Conservation (phyloP, 345 rosid species). For the Pugionium cornutum region DNA sequence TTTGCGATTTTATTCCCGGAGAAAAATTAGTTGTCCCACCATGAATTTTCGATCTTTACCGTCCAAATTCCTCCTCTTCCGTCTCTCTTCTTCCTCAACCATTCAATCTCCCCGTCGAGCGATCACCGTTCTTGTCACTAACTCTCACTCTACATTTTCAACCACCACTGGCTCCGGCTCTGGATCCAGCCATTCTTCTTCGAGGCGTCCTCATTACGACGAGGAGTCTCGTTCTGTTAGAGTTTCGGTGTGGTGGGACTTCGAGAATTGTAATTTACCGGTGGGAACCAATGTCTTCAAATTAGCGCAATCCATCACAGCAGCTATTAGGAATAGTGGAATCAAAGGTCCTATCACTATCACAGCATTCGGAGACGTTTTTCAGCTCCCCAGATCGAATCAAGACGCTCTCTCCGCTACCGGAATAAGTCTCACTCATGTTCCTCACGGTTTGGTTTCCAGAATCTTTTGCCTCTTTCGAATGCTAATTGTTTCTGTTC, state of each 20-base stretch:
- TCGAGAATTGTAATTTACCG: conserved; percentile 71
- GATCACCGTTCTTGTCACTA: conserved; percentile 41
- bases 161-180: conserved; percentile 26
- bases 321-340: conserved; percentile 67
- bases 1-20: conserved; percentile 2
- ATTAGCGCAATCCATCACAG: conserved; percentile 56
- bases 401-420: conserved; percentile 83
- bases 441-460: conserved; percentile 62
- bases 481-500: neutral
- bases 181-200: conserved; percentile 20
- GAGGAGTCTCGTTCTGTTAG: conserved; percentile 63
- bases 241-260: conserved; percentile 98
- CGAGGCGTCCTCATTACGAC: conserved; percentile 45
- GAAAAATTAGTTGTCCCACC: conserved; percentile 22
- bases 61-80: conserved; percentile 35
- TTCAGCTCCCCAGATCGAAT: conserved; percentile 56
- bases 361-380: conserved; percentile 84
- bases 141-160: conserved; percentile 40
- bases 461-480: neutral
- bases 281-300: conserved; percentile 59
- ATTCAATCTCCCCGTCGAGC: conserved; percentile 23
- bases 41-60: conserved; percentile 41
- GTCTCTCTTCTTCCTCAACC: conserved; percentile 34
- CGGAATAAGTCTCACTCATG: conserved; percentile 71
- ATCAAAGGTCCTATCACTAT: conserved; percentile 87